Percentiles rank a stretch among this genome's conserved stretches.
Conservation (phyloP, 768 basidiomycete species). For the Tylopilus sp. region DNA sequence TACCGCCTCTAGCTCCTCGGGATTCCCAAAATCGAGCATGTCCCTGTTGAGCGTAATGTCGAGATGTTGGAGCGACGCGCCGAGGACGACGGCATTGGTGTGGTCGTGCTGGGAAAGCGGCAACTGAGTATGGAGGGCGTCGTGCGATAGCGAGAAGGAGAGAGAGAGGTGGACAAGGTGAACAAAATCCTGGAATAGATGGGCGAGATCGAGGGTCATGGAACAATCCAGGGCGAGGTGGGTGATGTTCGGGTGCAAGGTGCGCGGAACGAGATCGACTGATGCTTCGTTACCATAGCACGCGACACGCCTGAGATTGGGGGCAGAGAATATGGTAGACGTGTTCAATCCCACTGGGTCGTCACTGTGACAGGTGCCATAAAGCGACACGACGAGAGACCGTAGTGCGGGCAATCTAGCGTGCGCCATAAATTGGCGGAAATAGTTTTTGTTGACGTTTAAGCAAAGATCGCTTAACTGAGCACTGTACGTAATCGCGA, state of each 20-base stretch:
- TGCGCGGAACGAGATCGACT: conserved; percentile 15
- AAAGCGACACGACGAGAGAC: conserved; percentile 18
- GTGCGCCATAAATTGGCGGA: conserved; percentile 16
- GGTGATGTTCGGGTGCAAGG: conserved; percentile 18
- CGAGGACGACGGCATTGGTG: background rate
- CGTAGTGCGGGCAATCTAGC: conserved; percentile 10
- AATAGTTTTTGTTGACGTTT: conserved; percentile 16
- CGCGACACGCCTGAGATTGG: conserved; percentile 15
- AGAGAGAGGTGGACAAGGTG: conserved; percentile 17
- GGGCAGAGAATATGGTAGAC: conserved; percentile 8
- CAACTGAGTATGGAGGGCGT: conserved; percentile 8
- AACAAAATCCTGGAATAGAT: conserved; percentile 17
- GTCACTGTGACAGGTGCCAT: conserved; percentile 4
- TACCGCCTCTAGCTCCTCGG: conserved; percentile 12
- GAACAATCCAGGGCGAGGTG: conserved; percentile 22
- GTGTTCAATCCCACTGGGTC: background rate
- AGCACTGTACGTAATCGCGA: conserved; percentile 18
- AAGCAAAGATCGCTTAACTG: conserved; percentile 19
- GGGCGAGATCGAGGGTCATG: conserved; percentile 17
- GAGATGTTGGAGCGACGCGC: conserved; percentile 8
- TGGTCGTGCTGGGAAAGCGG: conserved; percentile 1
- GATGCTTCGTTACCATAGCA: conserved; percentile 13
- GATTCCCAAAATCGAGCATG: conserved; percentile 20
- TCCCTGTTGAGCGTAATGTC: conserved; percentile 22
- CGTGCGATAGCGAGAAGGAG: conserved; percentile 9